Percentiles rank a stretch among this genome's conserved stretches.
Conservation (phyloP, 2,329 filamentous ascomycete genomes). For the Alternaria sp. region DNA sequence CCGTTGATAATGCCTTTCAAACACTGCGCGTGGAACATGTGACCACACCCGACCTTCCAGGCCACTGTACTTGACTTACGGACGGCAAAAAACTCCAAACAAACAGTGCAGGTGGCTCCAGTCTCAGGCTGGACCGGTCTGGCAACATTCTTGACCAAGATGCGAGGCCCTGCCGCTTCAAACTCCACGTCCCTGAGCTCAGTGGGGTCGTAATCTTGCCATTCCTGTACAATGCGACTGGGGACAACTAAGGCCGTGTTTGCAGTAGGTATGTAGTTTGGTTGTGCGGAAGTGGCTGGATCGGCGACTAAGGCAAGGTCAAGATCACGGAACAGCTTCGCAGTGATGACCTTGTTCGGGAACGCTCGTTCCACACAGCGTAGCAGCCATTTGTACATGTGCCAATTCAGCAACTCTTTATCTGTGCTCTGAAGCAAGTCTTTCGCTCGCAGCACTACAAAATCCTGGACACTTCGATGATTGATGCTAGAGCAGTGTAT, state of each 20-base stretch:
- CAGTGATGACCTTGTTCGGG: background rate
- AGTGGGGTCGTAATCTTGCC: background rate
- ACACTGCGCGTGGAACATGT: constrained; percentile 2
- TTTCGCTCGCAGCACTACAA: background rate
- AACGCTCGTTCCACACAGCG: background rate
- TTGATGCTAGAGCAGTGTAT: background rate
- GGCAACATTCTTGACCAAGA: background rate
- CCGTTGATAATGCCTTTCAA: background rate
- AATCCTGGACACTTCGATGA: background rate
- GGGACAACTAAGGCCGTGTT: background rate
- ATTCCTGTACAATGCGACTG: background rate
- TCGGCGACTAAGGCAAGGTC: background rate
- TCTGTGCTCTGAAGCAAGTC: background rate
- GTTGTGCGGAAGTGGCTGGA: background rate
- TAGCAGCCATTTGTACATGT: background rate
- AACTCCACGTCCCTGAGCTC: background rate
- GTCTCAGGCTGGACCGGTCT: background rate
- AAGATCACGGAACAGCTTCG: background rate
- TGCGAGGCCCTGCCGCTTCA: background rate
- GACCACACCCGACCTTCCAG: background rate
- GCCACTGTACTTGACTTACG: background rate
- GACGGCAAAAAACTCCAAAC: background rate
- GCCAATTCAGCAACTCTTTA: background rate
- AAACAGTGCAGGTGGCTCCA: background rate
- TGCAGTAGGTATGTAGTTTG: background rate